phyloP scores from a whole-genome alignment of 139 green algal genomes.

The Picocystis salinarum region DNA sequence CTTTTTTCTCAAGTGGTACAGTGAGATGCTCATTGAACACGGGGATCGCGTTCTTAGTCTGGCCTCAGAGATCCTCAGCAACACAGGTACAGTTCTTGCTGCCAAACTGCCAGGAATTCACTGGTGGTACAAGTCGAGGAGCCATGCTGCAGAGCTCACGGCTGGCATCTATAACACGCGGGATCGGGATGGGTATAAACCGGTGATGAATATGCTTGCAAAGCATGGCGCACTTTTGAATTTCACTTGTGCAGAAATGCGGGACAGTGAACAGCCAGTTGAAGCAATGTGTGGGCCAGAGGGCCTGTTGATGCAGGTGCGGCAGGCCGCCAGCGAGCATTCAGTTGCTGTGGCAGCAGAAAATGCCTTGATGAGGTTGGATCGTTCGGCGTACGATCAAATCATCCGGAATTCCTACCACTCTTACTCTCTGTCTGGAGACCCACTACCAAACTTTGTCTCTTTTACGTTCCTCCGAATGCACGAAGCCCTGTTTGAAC shows the following conservation, averaged over 20 bases:
- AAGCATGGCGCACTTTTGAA: constrained; percentile 46
- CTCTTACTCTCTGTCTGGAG: no score
- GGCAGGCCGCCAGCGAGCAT: not conserved
- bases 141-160: constrained; percentile 89
- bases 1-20: constrained; percentile 94
- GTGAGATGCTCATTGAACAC: constrained; percentile 55
- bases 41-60: constrained; percentile 57
- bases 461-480: no score
- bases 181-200: constrained; percentile 60
- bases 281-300: constrained; percentile 76
- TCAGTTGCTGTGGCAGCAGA: not conserved
- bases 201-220: constrained; percentile 26
- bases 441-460: no score
- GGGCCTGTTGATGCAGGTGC: constrained; percentile 47
- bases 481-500: no score
- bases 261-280: constrained; percentile 86
- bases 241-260: constrained; percentile 99
- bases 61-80: constrained; percentile 32
- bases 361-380: constrained; percentile 1
- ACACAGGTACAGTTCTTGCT: constrained; percentile 22
- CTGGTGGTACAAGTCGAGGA: constrained; percentile 91
- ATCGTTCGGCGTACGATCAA: not conserved
- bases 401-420: no score
- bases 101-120: constrained; percentile 92
- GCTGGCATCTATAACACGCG: constrained; percentile 96